Evolutionary conservation across 2,329 filamentous ascomycete genomes (phyloP), one percentile per base, ranked within the genome.

Genomic region (Metarhizium guizhouense): DNA sequence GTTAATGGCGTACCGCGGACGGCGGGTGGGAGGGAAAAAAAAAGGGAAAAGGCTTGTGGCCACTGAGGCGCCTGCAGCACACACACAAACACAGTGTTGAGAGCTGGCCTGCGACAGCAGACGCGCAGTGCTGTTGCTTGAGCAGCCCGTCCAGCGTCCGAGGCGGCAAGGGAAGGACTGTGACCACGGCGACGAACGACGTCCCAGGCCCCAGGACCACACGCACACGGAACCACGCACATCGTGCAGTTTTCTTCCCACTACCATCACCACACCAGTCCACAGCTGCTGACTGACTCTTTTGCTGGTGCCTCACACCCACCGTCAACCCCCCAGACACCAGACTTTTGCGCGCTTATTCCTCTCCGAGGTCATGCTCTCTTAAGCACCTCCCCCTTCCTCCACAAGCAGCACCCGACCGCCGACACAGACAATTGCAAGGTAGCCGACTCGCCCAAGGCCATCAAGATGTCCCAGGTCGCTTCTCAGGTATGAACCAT

Each of bases 381-480:
- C 68, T 64, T 70, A 69, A 69, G 59, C 61, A 58, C 61, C 56
- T 56, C 56, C 63, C 63, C 65, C 60, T 63, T 62, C 63, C 64
- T 63, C 61, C 60, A 66, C 60, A 66, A 66, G 64, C 61, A 63
- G 64, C 64, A 60, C 58, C 63, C 61, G 59, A 64, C 62, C 64
- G 67, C 68, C 67, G 67, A 67, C 67, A 68, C 65, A 77, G 76
- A 77, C 72, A 70, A 74, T 73, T 70, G 69, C 73, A 69, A 49
- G 52, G 54, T 54, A 54, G 56, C 56, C 56, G 51, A 56, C 51
- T 56, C 56, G 53, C 36, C 51, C 53, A 43, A 58, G 54, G 78
- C 74, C 69, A 70, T 69, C 80, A 82, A 73, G 70, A 83, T 83
- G 80, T 81, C 79, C 59, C 58, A 61, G 75, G 77, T 83, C 77